Base-by-base conservation (phyloP, 768 basidiomycete genomes). In the Tulasnella sp. region DNA sequence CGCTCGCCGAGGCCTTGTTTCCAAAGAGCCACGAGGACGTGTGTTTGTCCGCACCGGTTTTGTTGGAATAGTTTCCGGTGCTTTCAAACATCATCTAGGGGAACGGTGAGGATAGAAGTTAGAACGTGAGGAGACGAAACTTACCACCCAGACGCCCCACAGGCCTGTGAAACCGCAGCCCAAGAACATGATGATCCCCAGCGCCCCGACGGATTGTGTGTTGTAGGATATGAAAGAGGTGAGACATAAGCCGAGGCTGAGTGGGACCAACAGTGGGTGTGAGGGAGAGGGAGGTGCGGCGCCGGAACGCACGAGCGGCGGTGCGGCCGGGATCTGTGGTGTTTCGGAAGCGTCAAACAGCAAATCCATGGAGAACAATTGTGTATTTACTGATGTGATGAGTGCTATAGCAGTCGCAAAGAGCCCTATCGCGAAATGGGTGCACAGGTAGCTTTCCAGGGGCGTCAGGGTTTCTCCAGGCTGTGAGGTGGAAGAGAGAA, bases 11-110 rank as follows among this genome's bases (percentile, higher is more conserved):
- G 43, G 69, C 69, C 62, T 76, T 83, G 71, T 87, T 90, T 2
- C 83, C 79, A 65, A 90, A 90, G 19, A 88, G 70, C 67, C 89
- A 88, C 4, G 80, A 65, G 14, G 85, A 87, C 3, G 86, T 90
- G 60, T 78, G 79, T 64, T 88, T 88, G 69, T 88, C 85, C 17
- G 85, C 82, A 15, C 86, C 87, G 4, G 86, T 88, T 62, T 78
- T 83, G 65, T 77, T 79, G 31, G 85, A 86, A 45, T 77, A 67
- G 36, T 70, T 65, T 23, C 74, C 72, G 11, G 82, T 73, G 23
- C 75, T 74, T 37, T 77, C 75, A 64, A 88, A 63, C 19, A 62
- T 40, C n/a, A 62, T 61, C 61, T 62, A 17, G 6, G 23, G 15
- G 6, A 40, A 37, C 46, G 27, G 11, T 11, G 21, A 46, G 11